Conservation (phyloP, 345 rosid genomes). For the Psidium guajava region DNA sequence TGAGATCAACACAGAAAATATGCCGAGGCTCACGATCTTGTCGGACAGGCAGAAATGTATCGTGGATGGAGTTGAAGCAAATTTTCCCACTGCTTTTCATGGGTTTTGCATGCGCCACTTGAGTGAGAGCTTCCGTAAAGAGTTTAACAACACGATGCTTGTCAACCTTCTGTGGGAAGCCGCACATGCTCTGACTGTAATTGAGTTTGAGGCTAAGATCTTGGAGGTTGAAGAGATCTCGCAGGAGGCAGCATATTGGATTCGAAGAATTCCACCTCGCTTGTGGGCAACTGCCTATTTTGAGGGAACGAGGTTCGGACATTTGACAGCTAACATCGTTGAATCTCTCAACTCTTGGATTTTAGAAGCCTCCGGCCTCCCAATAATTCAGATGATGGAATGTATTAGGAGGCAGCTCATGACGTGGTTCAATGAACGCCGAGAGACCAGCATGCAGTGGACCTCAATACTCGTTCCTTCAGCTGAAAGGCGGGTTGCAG, state of each 20-base stretch:
- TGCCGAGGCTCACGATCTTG: constrained; percentile 92
- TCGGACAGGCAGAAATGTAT: constrained; percentile 87
- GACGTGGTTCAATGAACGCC: constrained; percentile 96
- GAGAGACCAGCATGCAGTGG: constrained; percentile 95
- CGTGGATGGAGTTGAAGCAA: constrained; percentile 84
- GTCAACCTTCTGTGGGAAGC: constrained; percentile 95
- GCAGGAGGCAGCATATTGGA: constrained; percentile 94
- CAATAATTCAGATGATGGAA: constrained; percentile 98
- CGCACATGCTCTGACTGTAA: constrained; percentile 79
- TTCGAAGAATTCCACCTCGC: constrained; percentile 81
- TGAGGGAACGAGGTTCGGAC: constrained; percentile 90
- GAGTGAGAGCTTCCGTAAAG: constrained; percentile 88
- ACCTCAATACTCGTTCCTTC: constrained; percentile 87
- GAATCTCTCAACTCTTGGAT: constrained; percentile 89
- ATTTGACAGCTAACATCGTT: constrained; percentile 73
- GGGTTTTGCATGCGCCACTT: constrained; percentile 97
- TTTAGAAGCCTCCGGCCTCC: constrained; percentile 91
- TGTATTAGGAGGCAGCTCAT: constrained; percentile 94
- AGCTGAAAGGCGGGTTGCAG: constrained; percentile 80
- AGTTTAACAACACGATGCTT: constrained; percentile 85
- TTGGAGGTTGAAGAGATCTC: constrained; percentile 87
- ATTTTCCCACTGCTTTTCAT: constrained; percentile 94
- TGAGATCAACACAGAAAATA: constrained; percentile 88
- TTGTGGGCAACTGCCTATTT: constrained; percentile 96
- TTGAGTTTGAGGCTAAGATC: constrained; percentile 84